Conservation (phyloP, 2,329 filamentous ascomycete species). For the Mollisia scopiformis region DNA sequence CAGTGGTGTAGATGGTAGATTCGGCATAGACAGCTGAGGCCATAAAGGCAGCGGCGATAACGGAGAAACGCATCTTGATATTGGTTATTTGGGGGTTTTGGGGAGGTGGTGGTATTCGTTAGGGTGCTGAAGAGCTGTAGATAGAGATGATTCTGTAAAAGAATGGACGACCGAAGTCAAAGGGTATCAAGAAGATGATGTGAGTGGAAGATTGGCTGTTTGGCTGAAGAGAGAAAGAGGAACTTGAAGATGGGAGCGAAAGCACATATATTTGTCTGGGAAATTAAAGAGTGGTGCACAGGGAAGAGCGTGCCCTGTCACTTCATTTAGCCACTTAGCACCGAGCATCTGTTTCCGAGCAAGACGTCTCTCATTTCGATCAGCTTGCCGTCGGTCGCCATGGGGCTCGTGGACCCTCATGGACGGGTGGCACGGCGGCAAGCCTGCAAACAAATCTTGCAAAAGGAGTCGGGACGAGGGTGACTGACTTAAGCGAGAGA, state of each 20-base stretch:
- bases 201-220: slow-evolving; percentile 22
- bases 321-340: slow-evolving; percentile 9
- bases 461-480: slow-evolving; percentile 1
- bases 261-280: slow-evolving; percentile 25
- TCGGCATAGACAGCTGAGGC: slow-evolving; percentile 33
- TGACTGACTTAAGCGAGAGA: background rate
- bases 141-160: slow-evolving; percentile 32
- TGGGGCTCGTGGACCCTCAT: background rate
- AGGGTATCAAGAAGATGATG: slow-evolving; percentile 18
- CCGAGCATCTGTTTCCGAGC: background rate
- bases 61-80: slow-evolving; percentile 40
- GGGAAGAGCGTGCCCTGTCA: slow-evolving; percentile 4
- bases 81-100: slow-evolving; percentile 12
- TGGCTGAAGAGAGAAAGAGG: slow-evolving; percentile 28
- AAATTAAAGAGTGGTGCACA: slow-evolving; percentile 20
- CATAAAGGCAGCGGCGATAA: slow-evolving; percentile 36
- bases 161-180: slow-evolving; percentile 40
- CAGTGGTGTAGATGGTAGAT: slow-evolving; percentile 48
- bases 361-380: slow-evolving; percentile 8
- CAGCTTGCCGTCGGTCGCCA: background rate
- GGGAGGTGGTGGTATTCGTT: slow-evolving; percentile 13
- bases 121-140: slow-evolving; percentile 27
- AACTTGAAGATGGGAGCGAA: slow-evolving; percentile 5
- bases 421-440: slow-evolving; percentile 3
- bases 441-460: slow-evolving; percentile 1